Conservation (phyloP, 345 rosid species). For the Hibiscus syriacus region DNA sequence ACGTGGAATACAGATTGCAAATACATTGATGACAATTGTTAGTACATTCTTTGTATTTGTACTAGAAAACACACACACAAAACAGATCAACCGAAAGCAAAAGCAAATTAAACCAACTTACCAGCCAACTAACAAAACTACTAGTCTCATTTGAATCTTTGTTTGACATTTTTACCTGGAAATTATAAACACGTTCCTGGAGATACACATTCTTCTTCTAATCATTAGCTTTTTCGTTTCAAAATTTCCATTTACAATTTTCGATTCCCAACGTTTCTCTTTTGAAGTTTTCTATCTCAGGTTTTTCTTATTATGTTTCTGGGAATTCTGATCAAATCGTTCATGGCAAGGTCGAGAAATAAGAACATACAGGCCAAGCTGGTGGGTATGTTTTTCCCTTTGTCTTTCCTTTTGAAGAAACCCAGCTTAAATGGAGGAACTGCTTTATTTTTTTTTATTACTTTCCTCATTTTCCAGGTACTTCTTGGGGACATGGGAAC, state of each 20-base stretch:
- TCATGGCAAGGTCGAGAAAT: constrained; percentile 48
- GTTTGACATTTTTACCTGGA: neutral
- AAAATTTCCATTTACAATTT: no score
- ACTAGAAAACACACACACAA: neutral
- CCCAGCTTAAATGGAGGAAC: neutral
- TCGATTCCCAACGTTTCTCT: no score
- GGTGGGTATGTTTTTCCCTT: constrained; percentile 65
- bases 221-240: neutral
- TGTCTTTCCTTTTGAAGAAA: no score
- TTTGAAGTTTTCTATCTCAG: no score
- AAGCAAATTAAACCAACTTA: constrained; percentile 11
- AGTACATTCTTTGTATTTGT: neutral
- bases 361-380: constrained; percentile 83
- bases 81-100: neutral
- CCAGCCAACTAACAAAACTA: constrained; percentile 21
- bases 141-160: constrained; percentile 11
- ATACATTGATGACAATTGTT: neutral
- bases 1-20: no score
- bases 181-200: neutral
- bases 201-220: neutral
- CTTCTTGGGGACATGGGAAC: constrained; percentile 85
- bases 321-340: constrained; percentile 3
- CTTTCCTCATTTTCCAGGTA: constrained; percentile 32
- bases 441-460: neutral
- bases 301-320: neutral